Percentiles rank a stretch among this genome's conserved stretches.
These are phyloP conservation scores for Backusella australiensis DNA, from an alignment of 192 early-diverging fungal species.

Conservation along the genomic window DNA sequence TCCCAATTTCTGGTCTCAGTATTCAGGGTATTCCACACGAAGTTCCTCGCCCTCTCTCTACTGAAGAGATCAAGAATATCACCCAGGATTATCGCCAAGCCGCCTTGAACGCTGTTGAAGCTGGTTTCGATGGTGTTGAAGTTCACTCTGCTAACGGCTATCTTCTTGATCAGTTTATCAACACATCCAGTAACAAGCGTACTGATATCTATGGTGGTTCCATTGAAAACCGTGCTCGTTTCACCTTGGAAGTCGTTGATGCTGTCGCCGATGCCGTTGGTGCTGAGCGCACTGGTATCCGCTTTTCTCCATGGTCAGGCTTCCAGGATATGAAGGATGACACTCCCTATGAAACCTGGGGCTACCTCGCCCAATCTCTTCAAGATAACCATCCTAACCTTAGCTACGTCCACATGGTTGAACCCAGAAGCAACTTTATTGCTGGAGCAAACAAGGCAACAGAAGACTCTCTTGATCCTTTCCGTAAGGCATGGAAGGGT, in stretches of 20 bases:
- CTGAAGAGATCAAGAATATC: conserved; percentile 64
- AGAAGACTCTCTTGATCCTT: conserved; percentile 15
- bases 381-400: conserved; percentile 27
- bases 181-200: conserved; percentile 77
- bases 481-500: conserved; percentile 20
- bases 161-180: conserved; percentile 78
- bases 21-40: conserved; percentile 12
- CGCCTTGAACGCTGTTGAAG: conserved; percentile 65
- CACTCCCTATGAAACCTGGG: conserved; percentile 25
- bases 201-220: conserved; percentile 45
- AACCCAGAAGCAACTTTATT: conserved; percentile 39
- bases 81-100: conserved; percentile 60
- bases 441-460: conserved; percentile 38
- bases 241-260: conserved; percentile 28
- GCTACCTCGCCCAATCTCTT: conserved; percentile 14
- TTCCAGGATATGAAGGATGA: conserved; percentile 42
- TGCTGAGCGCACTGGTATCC: conserved; percentile 34
- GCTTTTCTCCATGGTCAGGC: conserved; percentile 26
- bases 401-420: conserved; percentile 33
- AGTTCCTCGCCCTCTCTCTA: conserved; percentile 57
- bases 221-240: conserved; percentile 30
- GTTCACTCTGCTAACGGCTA: conserved; percentile 93
- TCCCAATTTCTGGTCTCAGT: conserved; percentile 6
- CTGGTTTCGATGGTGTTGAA: conserved; percentile 89
- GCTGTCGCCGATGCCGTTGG: conserved; percentile 26